These are phyloP conservation scores for Theobroma grandiflorum DNA, from an alignment of 441 rosid species.

Conservation along the genomic window DNA sequence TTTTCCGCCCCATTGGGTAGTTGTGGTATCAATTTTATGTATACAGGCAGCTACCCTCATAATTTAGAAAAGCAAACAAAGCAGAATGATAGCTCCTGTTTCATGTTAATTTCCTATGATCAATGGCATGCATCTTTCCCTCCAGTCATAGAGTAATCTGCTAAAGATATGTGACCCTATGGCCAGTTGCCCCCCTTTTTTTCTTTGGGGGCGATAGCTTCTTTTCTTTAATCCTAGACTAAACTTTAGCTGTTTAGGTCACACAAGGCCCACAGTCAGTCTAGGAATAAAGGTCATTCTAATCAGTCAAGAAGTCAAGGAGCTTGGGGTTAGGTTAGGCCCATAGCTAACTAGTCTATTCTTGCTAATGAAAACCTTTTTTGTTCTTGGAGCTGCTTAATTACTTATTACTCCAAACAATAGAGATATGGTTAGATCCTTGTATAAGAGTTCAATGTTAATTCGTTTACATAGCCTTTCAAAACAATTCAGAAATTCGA, in stretches of 20 bases:
- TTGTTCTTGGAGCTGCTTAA: background rate
- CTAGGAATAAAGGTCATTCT: background rate
- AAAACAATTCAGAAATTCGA: background rate
- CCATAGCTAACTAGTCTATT: background rate
- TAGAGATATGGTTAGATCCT: background rate
- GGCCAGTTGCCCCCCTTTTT: background rate
- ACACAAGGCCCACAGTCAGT: background rate
- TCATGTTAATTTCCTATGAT: background rate
- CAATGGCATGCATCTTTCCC: background rate
- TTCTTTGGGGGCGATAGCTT: background rate
- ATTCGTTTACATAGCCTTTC: background rate
- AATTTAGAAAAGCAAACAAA: background rate
- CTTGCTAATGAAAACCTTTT: background rate
- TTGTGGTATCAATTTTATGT: no score
- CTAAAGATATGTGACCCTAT: background rate
- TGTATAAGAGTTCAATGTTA: background rate
- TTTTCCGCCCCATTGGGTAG: background rate
- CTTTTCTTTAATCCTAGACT: background rate
- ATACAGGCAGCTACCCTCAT: no score
- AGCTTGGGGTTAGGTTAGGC: background rate
- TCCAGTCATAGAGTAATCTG: background rate
- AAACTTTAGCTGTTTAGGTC: background rate
- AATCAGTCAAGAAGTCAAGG: background rate
- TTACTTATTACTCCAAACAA: background rate
- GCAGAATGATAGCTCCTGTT: background rate